phyloP scores from a whole-genome alignment of 768 basidiomycete species.

The Omphalotus guepiniiformis region DNA sequence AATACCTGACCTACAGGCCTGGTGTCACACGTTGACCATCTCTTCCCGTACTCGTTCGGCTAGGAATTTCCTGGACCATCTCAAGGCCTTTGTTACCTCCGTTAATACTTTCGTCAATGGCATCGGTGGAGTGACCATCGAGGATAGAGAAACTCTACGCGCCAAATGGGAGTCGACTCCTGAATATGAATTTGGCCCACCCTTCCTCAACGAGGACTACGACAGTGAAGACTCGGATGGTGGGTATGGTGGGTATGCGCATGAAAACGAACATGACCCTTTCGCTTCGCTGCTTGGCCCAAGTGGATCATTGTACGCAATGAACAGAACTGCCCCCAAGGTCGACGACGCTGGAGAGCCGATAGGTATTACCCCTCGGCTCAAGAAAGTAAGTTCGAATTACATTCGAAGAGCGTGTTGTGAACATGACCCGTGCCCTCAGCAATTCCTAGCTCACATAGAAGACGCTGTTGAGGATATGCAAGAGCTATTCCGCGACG shows the following conservation, averaged over 20 bases:
- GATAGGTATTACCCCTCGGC: conserved; percentile 42
- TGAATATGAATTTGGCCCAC: too few species aligned
- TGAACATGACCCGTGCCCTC: too few species aligned
- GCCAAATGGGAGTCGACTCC: conserved; percentile 57
- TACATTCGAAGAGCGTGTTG: too few species aligned
- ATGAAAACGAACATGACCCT: conserved; percentile 7
- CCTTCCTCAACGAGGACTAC: conserved; percentile 19
- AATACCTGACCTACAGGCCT: conserved; percentile 51
- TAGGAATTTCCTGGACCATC: conserved; percentile 39
- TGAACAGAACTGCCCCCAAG: conserved; percentile 23
- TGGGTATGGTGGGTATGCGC: conserved; percentile 4
- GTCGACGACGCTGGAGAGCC: conserved; percentile 37
- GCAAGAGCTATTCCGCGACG: conserved; percentile 46
- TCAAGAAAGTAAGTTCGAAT: conserved; percentile 37
- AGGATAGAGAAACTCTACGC: conserved; percentile 46
- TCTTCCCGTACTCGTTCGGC: conserved; percentile 40
- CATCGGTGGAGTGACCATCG: conserved; percentile 46
- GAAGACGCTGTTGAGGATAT: conserved; percentile 43
- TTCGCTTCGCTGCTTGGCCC: not conserved
- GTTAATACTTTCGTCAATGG: conserved; percentile 47
- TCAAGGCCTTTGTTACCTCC: conserved; percentile 45
- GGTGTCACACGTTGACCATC: conserved; percentile 54
- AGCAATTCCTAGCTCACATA: conserved; percentile 46
- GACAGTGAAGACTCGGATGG: conserved; percentile 15
- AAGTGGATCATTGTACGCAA: conserved; percentile 16